Conservation (phyloP, 805 yeast species). For the Wilhelminamyces savonicus region DNA sequence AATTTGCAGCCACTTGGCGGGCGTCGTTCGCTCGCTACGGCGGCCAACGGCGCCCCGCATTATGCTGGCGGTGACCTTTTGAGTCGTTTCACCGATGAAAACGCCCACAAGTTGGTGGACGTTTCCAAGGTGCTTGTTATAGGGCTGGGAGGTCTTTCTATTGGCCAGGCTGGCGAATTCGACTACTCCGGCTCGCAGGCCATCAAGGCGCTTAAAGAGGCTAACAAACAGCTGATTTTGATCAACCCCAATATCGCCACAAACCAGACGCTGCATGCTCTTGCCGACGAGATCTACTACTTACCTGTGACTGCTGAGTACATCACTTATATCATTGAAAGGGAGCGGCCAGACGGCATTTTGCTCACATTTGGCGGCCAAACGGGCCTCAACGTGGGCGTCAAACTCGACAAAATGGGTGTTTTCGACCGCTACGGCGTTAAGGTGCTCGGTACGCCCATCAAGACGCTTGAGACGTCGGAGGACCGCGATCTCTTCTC, state of each 20-base stretch:
- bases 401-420: constrained; percentile 90
- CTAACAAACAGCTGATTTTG: constrained; percentile 75
- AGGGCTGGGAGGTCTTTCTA: constrained; percentile 96
- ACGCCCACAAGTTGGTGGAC: constrained; percentile 66
- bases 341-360: constrained; percentile 95
- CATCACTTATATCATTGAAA: constrained; percentile 88
- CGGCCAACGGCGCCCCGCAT: constrained; percentile 14
- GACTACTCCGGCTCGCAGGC: constrained; percentile 98
- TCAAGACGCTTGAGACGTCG: constrained; percentile 88
- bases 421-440: constrained; percentile 84
- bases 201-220: constrained; percentile 89
- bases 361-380: constrained; percentile 97
- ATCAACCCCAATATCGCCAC: constrained; percentile 97
- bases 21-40: neutral
- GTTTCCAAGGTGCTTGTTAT: constrained; percentile 83
- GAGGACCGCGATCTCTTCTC: constrained; percentile 98
- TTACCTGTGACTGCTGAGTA: constrained; percentile 97
- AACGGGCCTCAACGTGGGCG: constrained; percentile 95
- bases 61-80: constrained; percentile 63
- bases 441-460: constrained; percentile 96
- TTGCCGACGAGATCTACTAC: constrained; percentile 93
- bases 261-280: constrained; percentile 89
- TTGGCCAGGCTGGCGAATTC: constrained; percentile 98
- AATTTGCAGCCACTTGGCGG: neutral
- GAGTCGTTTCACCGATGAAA: constrained; percentile 50